Evolutionary conservation across 805 yeast species (phyloP).

Genomic region (Starmerella sp.): DNA sequence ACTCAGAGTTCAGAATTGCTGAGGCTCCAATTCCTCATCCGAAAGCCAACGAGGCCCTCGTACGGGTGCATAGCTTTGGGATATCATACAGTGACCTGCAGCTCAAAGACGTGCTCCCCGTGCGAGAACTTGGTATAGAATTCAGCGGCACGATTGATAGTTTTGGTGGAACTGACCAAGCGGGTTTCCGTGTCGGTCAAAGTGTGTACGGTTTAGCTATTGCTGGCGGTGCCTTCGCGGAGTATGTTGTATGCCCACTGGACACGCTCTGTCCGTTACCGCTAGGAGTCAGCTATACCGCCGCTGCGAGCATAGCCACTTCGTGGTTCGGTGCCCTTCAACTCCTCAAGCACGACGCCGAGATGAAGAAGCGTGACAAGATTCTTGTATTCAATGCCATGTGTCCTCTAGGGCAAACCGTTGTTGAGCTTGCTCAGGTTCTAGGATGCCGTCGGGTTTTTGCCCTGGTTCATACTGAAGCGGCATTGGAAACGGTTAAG

Average conservation of each 20-base stretch:
- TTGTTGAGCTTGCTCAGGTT: conserved; percentile 31
- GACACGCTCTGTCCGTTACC: conserved; percentile 25
- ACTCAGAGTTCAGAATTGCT: conserved; percentile 10
- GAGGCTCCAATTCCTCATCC: conserved; percentile 19
- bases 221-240: conserved; percentile 32
- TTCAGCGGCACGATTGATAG: conserved; percentile 29
- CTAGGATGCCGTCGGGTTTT: conserved; percentile 30
- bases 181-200: conserved; percentile 26
- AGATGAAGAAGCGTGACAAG: conserved; percentile 24
- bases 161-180: conserved; percentile 1
- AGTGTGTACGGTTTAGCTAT: conserved; percentile 30
- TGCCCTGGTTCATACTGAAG: conserved; percentile 25
- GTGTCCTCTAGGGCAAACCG: conserved; percentile 29
- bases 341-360: conserved; percentile 26
- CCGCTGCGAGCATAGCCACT: conserved; percentile 30
- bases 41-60: conserved; percentile 24
- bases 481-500: conserved; percentile 22
- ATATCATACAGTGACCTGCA: conserved; percentile 29
- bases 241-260: conserved; percentile 26
- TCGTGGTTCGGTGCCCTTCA: conserved; percentile 33
- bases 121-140: conserved; percentile 29
- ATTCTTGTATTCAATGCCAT: conserved; percentile 31
- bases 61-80: conserved; percentile 29
- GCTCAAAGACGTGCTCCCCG: neutral
- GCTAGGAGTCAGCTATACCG: conserved; percentile 18